phyloP scores from a whole-genome alignment of 768 basidiomycete genomes.

The Suillus alpinus region DNA sequence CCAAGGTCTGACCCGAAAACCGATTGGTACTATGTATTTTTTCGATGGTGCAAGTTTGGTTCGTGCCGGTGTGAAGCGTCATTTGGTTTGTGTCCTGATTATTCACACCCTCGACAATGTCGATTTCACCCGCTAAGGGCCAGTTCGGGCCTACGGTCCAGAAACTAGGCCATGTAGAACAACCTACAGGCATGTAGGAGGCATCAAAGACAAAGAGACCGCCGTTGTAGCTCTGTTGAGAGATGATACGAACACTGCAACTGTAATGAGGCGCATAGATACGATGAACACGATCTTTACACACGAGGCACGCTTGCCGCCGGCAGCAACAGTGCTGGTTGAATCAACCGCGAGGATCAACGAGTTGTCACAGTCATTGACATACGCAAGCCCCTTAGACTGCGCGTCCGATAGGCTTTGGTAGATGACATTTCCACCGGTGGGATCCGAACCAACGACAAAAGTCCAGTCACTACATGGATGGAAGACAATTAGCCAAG shows the following conservation, averaged over 20 bases:
- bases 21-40: slow-evolving; percentile 1
- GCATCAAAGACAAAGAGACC: slow-evolving; percentile 79
- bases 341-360: slow-evolving; percentile 65
- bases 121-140: slow-evolving; percentile 61
- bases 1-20: slow-evolving; percentile 20
- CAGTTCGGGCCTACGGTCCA: slow-evolving; percentile 52
- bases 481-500: not conserved
- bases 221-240: slow-evolving; percentile 54
- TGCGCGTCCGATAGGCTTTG: slow-evolving; percentile 45
- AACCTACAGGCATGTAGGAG: slow-evolving; percentile 67
- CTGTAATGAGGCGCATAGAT: slow-evolving; percentile 2
- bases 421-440: slow-evolving; percentile 68
- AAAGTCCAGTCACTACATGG: slow-evolving; percentile 63
- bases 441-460: slow-evolving; percentile 62
- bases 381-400: slow-evolving; percentile 54
- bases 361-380: slow-evolving; percentile 51
- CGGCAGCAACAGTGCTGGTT: slow-evolving; percentile 42
- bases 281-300: slow-evolving; percentile 8
- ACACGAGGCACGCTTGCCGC: slow-evolving; percentile 55
- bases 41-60: slow-evolving; percentile 34
- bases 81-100: slow-evolving; percentile 54
- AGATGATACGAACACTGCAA: slow-evolving; percentile 61
- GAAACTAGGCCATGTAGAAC: slow-evolving; percentile 60
- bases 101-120: slow-evolving; percentile 74
- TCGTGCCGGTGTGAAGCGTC: slow-evolving; percentile 57